These are phyloP conservation scores for Trypanosomatidae sp. DNA, from an alignment of 208 protist genomes.

Conservation along the genomic window DNA sequence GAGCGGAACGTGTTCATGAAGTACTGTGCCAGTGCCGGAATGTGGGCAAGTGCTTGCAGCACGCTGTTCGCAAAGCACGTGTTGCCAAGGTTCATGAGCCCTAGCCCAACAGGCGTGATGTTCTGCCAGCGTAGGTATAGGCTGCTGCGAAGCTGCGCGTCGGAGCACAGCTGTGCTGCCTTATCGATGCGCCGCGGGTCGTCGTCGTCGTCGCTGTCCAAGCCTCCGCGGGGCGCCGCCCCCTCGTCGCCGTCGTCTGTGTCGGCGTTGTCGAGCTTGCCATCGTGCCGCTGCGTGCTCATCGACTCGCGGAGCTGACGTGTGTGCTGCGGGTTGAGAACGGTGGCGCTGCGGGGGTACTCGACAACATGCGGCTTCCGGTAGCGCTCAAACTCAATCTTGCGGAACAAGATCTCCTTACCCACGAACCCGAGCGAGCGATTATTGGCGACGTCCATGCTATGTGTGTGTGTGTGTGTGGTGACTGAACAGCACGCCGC, in stretches of 20 bases:
- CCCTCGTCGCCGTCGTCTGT: constrained; percentile 14
- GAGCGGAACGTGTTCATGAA: constrained; percentile 64
- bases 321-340: constrained; percentile 88
- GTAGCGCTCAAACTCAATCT: constrained; percentile 86
- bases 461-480: constrained; percentile 10
- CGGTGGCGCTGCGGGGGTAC: constrained; percentile 87
- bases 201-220: constrained; percentile 36
- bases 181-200: constrained; percentile 62
- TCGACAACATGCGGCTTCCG: constrained; percentile 76
- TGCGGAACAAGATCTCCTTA: constrained; percentile 62
- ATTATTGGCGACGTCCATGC: constrained; percentile 54
- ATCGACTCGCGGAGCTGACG: constrained; percentile 27
- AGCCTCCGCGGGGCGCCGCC: background rate
- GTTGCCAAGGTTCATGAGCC: constrained; percentile 88
- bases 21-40: constrained; percentile 85
- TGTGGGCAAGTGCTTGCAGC: constrained; percentile 85
- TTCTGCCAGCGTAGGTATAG: constrained; percentile 69
- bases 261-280: constrained; percentile 5
- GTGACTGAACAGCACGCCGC: background rate
- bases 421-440: constrained; percentile 55
- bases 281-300: background rate
- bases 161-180: constrained; percentile 51
- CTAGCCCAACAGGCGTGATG: constrained; percentile 56
- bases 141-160: constrained; percentile 44
- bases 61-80: constrained; percentile 92